Evolutionary conservation across 768 basidiomycete species (phyloP).

Genomic region (Naematelia encephala): DNA sequence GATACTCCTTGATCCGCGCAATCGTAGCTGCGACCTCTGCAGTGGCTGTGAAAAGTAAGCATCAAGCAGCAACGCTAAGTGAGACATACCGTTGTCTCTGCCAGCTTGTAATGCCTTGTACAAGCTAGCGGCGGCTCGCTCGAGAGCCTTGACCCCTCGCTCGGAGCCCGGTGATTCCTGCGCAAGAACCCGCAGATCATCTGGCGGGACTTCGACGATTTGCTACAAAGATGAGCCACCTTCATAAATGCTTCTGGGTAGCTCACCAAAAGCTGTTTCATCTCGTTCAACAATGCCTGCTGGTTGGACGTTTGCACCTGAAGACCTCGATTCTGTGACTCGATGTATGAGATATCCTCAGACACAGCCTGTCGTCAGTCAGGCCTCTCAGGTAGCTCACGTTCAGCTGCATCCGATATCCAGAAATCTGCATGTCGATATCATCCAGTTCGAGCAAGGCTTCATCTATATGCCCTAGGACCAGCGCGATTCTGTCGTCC

Average conservation of each 20-base stretch:
- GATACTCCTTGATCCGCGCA: conserved; percentile 86
- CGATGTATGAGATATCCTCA: conserved; percentile 93
- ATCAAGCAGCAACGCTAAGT: background rate
- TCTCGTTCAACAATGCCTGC: conserved; percentile 71
- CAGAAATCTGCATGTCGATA: conserved; percentile 81
- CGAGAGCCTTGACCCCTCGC: conserved; percentile 69
- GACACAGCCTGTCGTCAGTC: conserved; percentile 68
- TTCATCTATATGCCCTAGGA: conserved; percentile 84
- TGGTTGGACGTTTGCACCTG: conserved; percentile 98
- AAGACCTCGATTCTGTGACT: conserved; percentile 90
- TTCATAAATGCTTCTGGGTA: background rate
- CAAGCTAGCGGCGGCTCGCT: conserved; percentile 77
- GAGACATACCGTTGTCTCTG: conserved; percentile 69
- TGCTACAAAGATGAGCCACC: conserved; percentile 56
- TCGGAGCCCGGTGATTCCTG: conserved; percentile 85
- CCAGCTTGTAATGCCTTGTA: conserved; percentile 93
- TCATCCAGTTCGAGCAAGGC: conserved; percentile 82
- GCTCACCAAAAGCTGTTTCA: conserved; percentile 79
- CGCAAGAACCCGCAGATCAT: conserved; percentile 69
- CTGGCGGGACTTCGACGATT: conserved; percentile 87
- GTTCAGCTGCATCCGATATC: conserved; percentile 95
- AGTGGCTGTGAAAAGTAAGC: conserved; percentile 11
- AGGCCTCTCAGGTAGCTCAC: conserved; percentile 55
- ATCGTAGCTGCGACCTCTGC: conserved; percentile 96
- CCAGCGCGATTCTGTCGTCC: conserved; percentile 81